Evolutionary conservation across 177 flowering plant genomes (phyloP), one percentile per base, ranked within the genome.

Genomic region (Vitis hybrid): DNA sequence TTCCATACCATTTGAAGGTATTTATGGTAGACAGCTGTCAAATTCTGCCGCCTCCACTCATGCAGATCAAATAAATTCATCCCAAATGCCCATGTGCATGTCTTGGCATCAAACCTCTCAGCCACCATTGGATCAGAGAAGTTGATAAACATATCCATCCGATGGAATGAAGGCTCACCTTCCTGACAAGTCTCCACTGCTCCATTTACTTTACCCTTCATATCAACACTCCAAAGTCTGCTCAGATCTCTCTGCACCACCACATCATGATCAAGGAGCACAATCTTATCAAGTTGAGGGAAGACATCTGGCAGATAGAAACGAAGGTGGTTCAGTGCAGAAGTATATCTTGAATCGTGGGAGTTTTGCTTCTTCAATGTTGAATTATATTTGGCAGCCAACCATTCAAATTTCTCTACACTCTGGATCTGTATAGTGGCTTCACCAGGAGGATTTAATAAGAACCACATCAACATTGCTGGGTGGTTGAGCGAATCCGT

Each of bases 21-120:
- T 66, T 81, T 80, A 57, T 79, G 82, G 78, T 94, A 92, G 15
- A 81, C 63, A 52, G 74, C 77, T 12, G 93, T 91, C 69, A 91
- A 69, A 75, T 90, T 79, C 19, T 59, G 83, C 69, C 75, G 77
- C 74, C 94, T 89, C 99, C 98, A 96, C 70, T 84, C 85, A 62
- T 29, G 73, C 59, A 96, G 85, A 81, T 96, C 94, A 84, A 92
- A 86, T 55, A 96, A 12, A 73, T 94, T 96, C 95, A 96, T 79
- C 67, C 99, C 99, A 84, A 94, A 96, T 54, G 94, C 97, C 98
- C 99, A 96, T 10, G 97, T 86, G 84, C 98, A 92, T 50, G 88
- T 80, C 19, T 85, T 81, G 57, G 62, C 75, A 77, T 88, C 82
- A 73, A 95, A 88, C 55, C 67, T 84, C 70, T 80, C 79, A 9